Evolutionary conservation across 1,139 yeast genomes (phyloP).

Genomic region (Arxiozyma bovina): DNA sequence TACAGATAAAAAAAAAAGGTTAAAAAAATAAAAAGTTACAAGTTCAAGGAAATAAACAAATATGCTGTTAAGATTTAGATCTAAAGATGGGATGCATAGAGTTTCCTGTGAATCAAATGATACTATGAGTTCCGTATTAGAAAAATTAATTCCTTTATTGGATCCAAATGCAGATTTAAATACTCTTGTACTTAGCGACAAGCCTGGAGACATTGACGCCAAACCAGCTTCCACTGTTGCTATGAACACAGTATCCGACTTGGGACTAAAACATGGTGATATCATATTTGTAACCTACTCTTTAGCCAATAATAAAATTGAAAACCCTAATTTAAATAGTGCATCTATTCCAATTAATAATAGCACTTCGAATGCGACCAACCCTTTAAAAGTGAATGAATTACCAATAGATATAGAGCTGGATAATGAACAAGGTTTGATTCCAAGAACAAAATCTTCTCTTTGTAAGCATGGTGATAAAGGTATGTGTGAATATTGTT

Average conservation of each 20-base stretch:
- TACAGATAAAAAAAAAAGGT: too few species aligned
- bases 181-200: conserved; percentile 33
- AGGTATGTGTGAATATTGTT: conserved; percentile 97
- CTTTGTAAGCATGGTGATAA: conserved; percentile 83
- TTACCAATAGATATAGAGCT: conserved; percentile 59
- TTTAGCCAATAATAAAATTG: conserved; percentile 3
- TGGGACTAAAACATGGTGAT: conserved; percentile 77
- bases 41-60: not conserved
- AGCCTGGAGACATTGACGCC: conserved; percentile 31
- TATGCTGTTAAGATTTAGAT: conserved; percentile 68
- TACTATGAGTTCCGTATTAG: conserved; percentile 43
- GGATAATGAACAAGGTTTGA: conserved; percentile 63
- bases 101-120: conserved; percentile 43
- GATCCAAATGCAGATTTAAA: conserved; percentile 20
- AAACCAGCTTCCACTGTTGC: conserved; percentile 12
- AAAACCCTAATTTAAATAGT: conserved; percentile 2
- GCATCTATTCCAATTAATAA: conserved; percentile 1
- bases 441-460: conserved; percentile 50
- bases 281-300: conserved; percentile 55
- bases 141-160: conserved; percentile 31
- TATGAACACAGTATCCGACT: conserved; percentile 41
- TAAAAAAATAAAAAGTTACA: too few species aligned
- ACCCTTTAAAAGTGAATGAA: conserved; percentile 33
- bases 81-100: conserved; percentile 77
- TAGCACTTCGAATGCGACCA: not conserved